Evolutionary conservation across 2,329 filamentous ascomycete species (phyloP).

Genomic region (Aspergillus phoenicis): DNA sequence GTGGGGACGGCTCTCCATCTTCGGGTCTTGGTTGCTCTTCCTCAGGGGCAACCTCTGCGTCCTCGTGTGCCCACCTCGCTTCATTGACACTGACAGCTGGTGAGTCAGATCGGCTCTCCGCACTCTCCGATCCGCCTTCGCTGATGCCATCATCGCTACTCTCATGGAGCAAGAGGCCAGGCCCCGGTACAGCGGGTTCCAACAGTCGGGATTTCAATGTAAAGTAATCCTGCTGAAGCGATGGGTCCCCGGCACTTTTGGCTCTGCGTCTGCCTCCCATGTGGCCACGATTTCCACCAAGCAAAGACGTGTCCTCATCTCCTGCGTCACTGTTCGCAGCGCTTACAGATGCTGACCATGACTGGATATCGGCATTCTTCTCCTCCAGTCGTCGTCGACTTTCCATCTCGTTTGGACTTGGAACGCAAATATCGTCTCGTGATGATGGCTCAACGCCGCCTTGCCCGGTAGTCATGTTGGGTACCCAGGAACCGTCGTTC

Average conservation of each 20-base stretch:
- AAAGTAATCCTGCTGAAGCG: slow-evolving; percentile 39
- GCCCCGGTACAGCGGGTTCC: slow-evolving; percentile 52
- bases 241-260: slow-evolving; percentile 46
- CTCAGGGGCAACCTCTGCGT: slow-evolving; percentile 26
- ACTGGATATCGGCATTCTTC: slow-evolving; percentile 56
- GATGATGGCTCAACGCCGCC: slow-evolving; percentile 51
- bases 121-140: slow-evolving; percentile 30
- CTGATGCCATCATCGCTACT: slow-evolving; percentile 41
- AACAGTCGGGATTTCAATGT: slow-evolving; percentile 27
- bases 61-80: slow-evolving; percentile 23
- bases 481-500: slow-evolving; percentile 52
- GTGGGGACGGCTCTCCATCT: slow-evolving; percentile 36
- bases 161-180: slow-evolving; percentile 52
- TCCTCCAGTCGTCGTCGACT: slow-evolving; percentile 51
- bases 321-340: slow-evolving; percentile 48
- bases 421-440: slow-evolving; percentile 48
- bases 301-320: slow-evolving; percentile 30
- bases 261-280: slow-evolving; percentile 46
- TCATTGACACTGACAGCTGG: slow-evolving; percentile 32
- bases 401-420: slow-evolving; percentile 55
- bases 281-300: slow-evolving; percentile 25
- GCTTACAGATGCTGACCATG: slow-evolving; percentile 56
- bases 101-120: slow-evolving; percentile 30
- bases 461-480: slow-evolving; percentile 42
- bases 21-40: slow-evolving; percentile 29